Evolutionary conservation across 2,329 filamentous ascomycete genomes (phyloP).

Genomic region (Mycosphaerelloides madeirae): DNA sequence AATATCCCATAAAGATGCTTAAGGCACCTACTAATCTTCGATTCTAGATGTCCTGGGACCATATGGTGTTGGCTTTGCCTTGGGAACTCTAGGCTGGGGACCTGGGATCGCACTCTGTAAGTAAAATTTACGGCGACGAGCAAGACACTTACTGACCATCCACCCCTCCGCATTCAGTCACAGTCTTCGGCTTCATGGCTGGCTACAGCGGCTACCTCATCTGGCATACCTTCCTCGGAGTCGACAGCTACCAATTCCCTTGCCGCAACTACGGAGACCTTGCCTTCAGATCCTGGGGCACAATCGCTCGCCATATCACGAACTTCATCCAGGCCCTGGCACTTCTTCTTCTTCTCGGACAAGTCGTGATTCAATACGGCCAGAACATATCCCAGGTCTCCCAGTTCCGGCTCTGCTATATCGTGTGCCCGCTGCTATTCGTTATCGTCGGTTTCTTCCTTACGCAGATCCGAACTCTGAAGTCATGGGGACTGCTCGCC

Average conservation of each 20-base stretch:
- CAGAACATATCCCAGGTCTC: conserved; percentile 52
- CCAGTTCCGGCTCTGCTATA: conserved; percentile 44
- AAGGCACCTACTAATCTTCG: not conserved
- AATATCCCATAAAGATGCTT: not conserved
- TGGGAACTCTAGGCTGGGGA: conserved; percentile 29
- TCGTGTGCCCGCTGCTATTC: conserved; percentile 48
- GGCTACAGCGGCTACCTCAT: conserved; percentile 24
- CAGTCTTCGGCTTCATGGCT: conserved; percentile 35
- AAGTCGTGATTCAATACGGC: conserved; percentile 51
- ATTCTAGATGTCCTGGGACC: conserved; percentile 36
- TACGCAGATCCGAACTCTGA: conserved; percentile 54
- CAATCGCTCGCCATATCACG: conserved; percentile 34
- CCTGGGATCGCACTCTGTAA: conserved; percentile 37
- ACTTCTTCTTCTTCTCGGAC: conserved; percentile 47
- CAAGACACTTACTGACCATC: too few relatives aligned
- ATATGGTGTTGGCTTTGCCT: conserved; percentile 29
- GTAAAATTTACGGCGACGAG: too few relatives aligned
- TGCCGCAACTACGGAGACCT: conserved; percentile 41
- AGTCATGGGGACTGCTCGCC: conserved; percentile 52
- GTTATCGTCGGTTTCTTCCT: conserved; percentile 47
- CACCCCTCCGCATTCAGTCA: too few relatives aligned
- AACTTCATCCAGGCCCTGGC: conserved; percentile 39
- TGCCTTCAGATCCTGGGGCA: conserved; percentile 38
- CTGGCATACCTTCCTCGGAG: conserved; percentile 36
- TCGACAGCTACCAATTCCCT: conserved; percentile 39